These are phyloP conservation scores for Capsicum pubescens DNA, from an alignment of 257 asterid species.

Conservation along the genomic window DNA sequence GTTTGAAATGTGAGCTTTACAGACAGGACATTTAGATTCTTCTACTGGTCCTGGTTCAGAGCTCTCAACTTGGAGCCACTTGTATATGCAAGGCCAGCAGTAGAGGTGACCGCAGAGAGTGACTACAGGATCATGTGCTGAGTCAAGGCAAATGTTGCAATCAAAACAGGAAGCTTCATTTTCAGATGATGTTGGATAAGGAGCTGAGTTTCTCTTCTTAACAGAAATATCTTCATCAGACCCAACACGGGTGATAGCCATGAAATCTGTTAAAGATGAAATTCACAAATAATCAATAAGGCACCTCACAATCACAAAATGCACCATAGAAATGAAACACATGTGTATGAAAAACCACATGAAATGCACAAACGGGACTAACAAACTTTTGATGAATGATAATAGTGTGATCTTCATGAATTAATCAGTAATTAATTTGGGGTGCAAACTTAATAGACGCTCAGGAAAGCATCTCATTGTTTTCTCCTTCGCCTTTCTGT, in stretches of 20 bases:
- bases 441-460: not conserved
- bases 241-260: constrained; percentile 49
- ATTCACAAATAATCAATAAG: not conserved
- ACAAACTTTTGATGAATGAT: constrained; percentile 3
- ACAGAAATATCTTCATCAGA: constrained; percentile 48
- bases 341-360: not conserved
- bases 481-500: not conserved
- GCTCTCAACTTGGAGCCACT: constrained; percentile 77
- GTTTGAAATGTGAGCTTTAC: constrained; percentile 66
- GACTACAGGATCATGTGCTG: constrained; percentile 81
- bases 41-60: constrained; percentile 55
- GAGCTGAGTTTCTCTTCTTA: constrained; percentile 45
- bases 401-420: not conserved
- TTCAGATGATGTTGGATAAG: constrained; percentile 48
- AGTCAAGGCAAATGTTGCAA: constrained; percentile 86
- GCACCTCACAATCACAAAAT: not conserved
- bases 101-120: constrained; percentile 91
- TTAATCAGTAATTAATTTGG: not conserved
- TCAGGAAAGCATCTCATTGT: not conserved
- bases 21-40: constrained; percentile 74
- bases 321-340: constrained; percentile 4
- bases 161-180: constrained; percentile 64
- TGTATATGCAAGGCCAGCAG: constrained; percentile 95
- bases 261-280: constrained; percentile 51
- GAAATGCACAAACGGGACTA: constrained; percentile 19